Evolutionary conservation across 768 basidiomycete species (phyloP), one percentile per base, ranked within the genome.

Genomic region (Lyophyllum decastes): DNA sequence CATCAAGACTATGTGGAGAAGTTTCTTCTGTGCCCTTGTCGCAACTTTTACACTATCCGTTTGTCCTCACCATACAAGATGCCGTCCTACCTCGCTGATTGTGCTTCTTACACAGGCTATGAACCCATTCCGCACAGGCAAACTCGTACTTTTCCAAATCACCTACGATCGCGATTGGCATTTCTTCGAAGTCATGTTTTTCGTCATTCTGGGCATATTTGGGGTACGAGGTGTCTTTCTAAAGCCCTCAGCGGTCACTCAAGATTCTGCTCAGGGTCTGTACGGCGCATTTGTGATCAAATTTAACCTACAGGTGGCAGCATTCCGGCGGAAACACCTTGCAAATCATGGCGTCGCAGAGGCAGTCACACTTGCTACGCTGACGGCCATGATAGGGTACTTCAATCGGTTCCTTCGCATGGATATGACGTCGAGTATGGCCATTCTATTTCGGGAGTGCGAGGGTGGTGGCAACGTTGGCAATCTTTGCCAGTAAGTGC

Each of bases 111-210:
- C n/a, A n/a, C n/a, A 96, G 94, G 91, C 92, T 5, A 95, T 99
- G 92, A 98, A 98, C 68, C 97, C 97, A 2, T 99, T 94, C 76
- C 85, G 95, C 35, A 98, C 97, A 0, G 97, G 96, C 21, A 98
- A 98, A 71, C 86, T 99, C 25, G 97, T 99, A 67, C 76, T 98
- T 59, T 99, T 99, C 77, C 95, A 98, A 69, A 94, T 99, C 65
- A 95, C 95, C 2, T 99, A 98, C 71, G 92, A 91, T 69, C 84
- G 96, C 30, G 94, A 95, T 66, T 99, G 97, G 97, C 97, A 98
- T 69, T 98, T 96, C 75, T 98, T 98, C 68, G 97, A 98, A 68
- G 92, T 99, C 50, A 89, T 97, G 17, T 96, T 96, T 72, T 99
- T 95, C 73, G 81, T 98, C 52, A 84, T 98, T 57, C 84, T 99